Base-by-base conservation (phyloP, 805 yeast species). In the Jamesozyma piceae region DNA sequence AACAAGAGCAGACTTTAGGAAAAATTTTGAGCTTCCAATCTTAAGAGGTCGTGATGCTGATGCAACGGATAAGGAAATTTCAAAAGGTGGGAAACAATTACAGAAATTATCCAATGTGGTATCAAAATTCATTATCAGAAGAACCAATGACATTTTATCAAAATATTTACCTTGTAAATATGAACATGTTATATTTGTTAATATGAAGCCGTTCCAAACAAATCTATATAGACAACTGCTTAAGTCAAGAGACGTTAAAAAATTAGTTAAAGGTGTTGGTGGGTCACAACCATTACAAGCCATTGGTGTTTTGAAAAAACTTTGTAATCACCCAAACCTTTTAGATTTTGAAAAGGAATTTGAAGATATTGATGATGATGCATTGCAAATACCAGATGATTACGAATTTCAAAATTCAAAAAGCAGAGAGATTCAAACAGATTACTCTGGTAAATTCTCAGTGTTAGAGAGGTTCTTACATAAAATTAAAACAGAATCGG, bases 151-250 rank as follows among this genome's bases (percentile, higher is more conserved):
- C 62, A 85, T 92, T 53, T 68, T 92, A 43, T 82, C 96, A 26
- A 90, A 92, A 63, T 92, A 92, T 57, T 70, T 92, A 46, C 98
- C 98, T 0, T 86, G 94, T 48, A 92, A 92, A 62, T 89, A 88
- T 59, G 98, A 92, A 61, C 95, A 92, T 62, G 97, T 92, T 19
- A 83, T 92, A n/a, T 92, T 90, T 61, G 88, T 92, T 47, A 81
- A 80, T 35, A 65, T 92, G 43, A 74, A 90, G 1, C 86, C 85
- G 0, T 72, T 89, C 64, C 98, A 92, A 62, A 65, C 68, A 39
- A 63, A 69, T 1, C 62, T 92, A 1, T 92, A 92, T 57, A 68
- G 74, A 41, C 81, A 80, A 49, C 85, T 84, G 52, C 73, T 88
- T 41, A 75, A 83, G 11, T 80, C 95, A 5, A 87, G 92, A 1